Conservation (phyloP, 2,329 filamentous ascomycete species). For the Cyphellophora attinorum region DNA sequence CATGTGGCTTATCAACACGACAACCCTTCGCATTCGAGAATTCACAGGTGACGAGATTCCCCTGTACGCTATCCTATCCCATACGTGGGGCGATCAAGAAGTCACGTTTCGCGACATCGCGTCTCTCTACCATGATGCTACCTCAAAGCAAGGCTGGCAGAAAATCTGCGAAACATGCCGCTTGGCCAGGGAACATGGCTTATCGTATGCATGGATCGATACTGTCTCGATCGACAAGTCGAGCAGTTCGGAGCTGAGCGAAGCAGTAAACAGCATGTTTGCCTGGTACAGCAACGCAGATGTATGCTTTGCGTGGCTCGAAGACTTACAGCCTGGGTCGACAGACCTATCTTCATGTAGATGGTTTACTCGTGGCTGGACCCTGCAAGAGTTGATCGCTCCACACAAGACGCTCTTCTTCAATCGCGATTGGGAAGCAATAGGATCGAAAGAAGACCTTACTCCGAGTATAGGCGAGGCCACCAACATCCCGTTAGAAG, state of each 20-base stretch:
- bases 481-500: neutral
- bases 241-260: constrained; percentile 11
- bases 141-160: too few species aligned
- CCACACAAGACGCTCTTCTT: constrained; percentile 12
- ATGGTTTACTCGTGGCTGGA: too few species aligned
- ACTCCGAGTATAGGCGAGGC: neutral
- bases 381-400: constrained; percentile 18
- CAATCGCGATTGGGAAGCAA: constrained; percentile 24
- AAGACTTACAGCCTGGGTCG: too few species aligned
- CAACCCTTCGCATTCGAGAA: too few species aligned
- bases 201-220: constrained; percentile 17
- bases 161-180: too few species aligned
- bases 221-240: constrained; percentile 18
- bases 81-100: constrained; percentile 8
- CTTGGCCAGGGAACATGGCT: too few species aligned
- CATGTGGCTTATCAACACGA: neutral
- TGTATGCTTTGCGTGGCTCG: constrained; percentile 15
- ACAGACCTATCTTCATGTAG: too few species aligned
- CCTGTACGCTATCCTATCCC: constrained; percentile 6
- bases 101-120: too few species aligned
- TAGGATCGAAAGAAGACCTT: constrained; percentile 15
- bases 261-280: constrained; percentile 19
- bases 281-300: constrained; percentile 18
- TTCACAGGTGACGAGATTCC: constrained; percentile 4
- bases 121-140: too few species aligned